Conservation (phyloP, 345 rosid species). For the Rhodamnia rubescens region DNA sequence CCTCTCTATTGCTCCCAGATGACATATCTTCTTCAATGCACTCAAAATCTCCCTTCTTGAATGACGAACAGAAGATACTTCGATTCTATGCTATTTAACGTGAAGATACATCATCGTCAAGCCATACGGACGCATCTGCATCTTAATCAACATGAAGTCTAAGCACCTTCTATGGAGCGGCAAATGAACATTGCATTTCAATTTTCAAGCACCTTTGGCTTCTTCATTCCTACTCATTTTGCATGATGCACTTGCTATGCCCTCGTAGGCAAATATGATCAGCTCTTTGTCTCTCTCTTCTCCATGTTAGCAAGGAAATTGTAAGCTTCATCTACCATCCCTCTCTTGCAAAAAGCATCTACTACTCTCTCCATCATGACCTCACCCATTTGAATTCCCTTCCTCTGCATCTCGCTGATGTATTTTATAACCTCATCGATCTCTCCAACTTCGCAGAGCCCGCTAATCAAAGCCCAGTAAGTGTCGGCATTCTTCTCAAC, state of each 20-base stretch:
- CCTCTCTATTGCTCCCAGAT: not conserved
- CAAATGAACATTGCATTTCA: not conserved
- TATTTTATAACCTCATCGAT: slow-evolving; percentile 21
- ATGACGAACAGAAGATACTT: not conserved
- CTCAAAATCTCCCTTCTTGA: not conserved
- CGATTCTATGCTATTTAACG: not conserved
- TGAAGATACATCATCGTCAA: not conserved
- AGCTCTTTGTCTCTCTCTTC: slow-evolving; percentile 15
- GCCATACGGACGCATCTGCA: not conserved
- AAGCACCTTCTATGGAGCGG: not conserved
- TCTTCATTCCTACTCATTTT: not conserved
- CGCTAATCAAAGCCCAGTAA: slow-evolving; percentile 25
- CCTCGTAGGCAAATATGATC: not conserved
- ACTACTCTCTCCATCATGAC: slow-evolving; percentile 13
- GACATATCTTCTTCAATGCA: not conserved
- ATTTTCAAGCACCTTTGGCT: not conserved
- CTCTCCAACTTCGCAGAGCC: slow-evolving; percentile 23
- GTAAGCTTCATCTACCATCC: slow-evolving; percentile 24
- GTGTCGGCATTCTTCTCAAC: slow-evolving; percentile 31
- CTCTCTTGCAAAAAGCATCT: slow-evolving; percentile 21
- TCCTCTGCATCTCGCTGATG: slow-evolving; percentile 19
- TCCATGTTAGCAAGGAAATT: slow-evolving; percentile 25
- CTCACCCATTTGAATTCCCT: slow-evolving; percentile 28
- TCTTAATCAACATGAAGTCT: not conserved
- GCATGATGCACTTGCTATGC: not conserved